Base-by-base conservation (phyloP, 345 rosid species). In the Rhizophora mangle region DNA sequence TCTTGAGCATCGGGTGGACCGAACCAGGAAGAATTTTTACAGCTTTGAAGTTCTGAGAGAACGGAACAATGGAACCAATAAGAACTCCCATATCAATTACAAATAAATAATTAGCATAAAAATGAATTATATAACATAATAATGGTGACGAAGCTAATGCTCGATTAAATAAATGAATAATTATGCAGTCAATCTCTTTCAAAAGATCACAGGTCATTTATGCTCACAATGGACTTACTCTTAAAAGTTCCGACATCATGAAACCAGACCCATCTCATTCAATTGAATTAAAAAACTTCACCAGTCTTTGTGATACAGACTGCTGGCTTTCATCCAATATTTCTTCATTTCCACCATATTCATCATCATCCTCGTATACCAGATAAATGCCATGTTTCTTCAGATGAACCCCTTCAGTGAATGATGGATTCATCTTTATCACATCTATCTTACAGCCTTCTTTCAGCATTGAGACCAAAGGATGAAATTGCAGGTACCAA, bases 351-450 rank as follows among this genome's bases (percentile, higher is more conserved):
- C 74, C 86, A 10, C 49, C 80, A 31, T 79, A 80, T 63, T 84
- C 90, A 64, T 84, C 88, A 2, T 84, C 85, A 2, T 78, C 65
- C 47, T 86, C 85, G 11, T 24, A 86, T 62, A 84, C 82, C 59
- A 79, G 69, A 78, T 32, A 64, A 66, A 86, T 81, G 22, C 90
- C 88, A 10, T 65, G 64, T 60, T 79, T 74, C 81, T 81, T 84
- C 67, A 84, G 60, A 65, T 74, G 61, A 53, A 81, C 65, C 24
- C 85, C 88, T 36, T 73, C 6, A 31, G 72, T 34, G 16, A 24
- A 0, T 5, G 83, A 82, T 0, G 65, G 80, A 26, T 77, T 57
- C 65, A 5, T 58, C 51, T 26, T 62, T 6, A 15, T 49, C 24
- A 86, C 75, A 68, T 72, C 74, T 58, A 86, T 71, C 69, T 29